Evolutionary conservation across 805 yeast species (phyloP), one percentile per base, ranked within the genome.

Genomic region (Zygoascus bituminiphila): DNA sequence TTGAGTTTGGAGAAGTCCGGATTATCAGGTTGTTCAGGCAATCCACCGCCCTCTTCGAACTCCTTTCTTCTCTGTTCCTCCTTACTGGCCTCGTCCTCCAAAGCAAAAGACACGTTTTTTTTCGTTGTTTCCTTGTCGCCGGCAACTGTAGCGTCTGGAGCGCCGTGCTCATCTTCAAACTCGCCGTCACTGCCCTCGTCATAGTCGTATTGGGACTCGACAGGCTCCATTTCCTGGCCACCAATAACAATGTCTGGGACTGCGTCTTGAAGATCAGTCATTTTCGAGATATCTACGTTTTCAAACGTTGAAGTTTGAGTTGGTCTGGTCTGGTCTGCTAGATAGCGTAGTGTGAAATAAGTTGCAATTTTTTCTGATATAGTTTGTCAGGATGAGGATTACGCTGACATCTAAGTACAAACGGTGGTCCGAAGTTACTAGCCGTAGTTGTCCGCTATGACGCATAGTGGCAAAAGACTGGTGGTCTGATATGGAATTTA

Each of bases 1-100:
- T 91, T 86, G 70, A 93, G 71, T 56, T 71, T 64, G 37, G 84
- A 57, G 62, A 91, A 84, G 64, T 89, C 96, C 50, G 95, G 95
- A 69, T 86, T 74, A 36, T 76, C 83, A 50, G 96, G 96, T 71
- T 93, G 98, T 66, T 85, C 96, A 48, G 98, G 98, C 51, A 93
- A 77, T 46, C 98, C 98, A 51, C 98, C 98, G 67, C 98, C 96
- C 69, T 88, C 98, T 75, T 87, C 94, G 60, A 93, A 89, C 66
- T 91, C 97, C 63, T 80, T 76, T 61, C 76, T 75, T 61, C 88
- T 82, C 66, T 84, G 95, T 62, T 83, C 95, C 51, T 79, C 87
- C 35, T 68, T 66, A 46, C 72, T 71, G 44, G 75, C 84, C 52
- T 75, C 78, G 22, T 63, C 65, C 45, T 82, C 87, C 26, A 77